Evolutionary conservation across 352 stramenopile genomes (phyloP).

Genomic region (Phytophthora ohioensis): DNA sequence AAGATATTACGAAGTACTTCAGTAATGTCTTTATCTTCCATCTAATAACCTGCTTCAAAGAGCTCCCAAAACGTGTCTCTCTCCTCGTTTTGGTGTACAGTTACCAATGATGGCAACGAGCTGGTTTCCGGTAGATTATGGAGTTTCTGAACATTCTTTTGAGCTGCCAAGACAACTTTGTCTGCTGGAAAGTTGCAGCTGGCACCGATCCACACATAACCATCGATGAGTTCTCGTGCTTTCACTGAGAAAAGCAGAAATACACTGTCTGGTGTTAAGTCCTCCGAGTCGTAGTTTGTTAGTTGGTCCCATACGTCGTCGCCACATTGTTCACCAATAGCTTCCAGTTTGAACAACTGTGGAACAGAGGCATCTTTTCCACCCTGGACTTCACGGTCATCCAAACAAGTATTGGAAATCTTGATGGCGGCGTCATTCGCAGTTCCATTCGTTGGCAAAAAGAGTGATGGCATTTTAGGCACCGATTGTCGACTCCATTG

Average conservation of each 20-base stretch:
- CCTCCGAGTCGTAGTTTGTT: slow-evolving; percentile 71
- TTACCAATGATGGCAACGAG: slow-evolving; percentile 4
- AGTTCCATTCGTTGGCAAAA: slow-evolving; percentile 6
- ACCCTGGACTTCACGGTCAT: neutral
- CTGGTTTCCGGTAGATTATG: neutral
- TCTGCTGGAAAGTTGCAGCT: slow-evolving; percentile 16
- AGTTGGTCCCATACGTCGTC: slow-evolving; percentile 54
- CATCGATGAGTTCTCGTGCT: neutral
- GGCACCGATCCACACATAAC: slow-evolving; percentile 59
- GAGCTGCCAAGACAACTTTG: slow-evolving; percentile 28
- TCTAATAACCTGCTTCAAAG: slow-evolving; percentile 71
- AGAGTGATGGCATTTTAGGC: neutral
- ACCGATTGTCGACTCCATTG: slow-evolving; percentile 31
- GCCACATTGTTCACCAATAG: slow-evolving; percentile 2
- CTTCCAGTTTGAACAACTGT: slow-evolving; percentile 54
- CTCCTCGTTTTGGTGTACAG: slow-evolving; percentile 48
- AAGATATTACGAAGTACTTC: neutral
- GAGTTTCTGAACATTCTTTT: slow-evolving; percentile 22
- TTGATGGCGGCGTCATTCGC: neutral
- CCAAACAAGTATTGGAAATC: neutral
- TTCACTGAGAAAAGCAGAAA: slow-evolving; percentile 46
- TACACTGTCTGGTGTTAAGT: slow-evolving; percentile 43
- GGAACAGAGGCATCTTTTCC: slow-evolving; percentile 12
- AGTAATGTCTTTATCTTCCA: neutral
- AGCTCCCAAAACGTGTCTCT: slow-evolving; percentile 67